A percentile compares a stretch with the other conserved stretches of the same genome.
These are phyloP conservation scores for Jamesozyma jinghongensis DNA, from an alignment of 805 yeast species.

Conservation along the genomic window DNA sequence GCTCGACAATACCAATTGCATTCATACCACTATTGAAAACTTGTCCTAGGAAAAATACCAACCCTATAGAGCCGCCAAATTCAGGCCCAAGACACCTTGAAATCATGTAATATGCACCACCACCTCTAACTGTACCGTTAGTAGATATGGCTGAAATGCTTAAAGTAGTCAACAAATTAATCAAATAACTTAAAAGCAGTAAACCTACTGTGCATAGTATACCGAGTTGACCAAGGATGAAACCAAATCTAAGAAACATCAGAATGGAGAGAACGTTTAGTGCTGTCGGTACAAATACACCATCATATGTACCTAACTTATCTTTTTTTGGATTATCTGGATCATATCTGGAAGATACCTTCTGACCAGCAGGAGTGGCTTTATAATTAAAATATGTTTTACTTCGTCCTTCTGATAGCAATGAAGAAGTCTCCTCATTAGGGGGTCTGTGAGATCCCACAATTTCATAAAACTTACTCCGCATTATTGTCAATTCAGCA, in stretches of 20 bases:
- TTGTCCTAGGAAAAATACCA: constrained; percentile 91
- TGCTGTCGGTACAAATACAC: constrained; percentile 90
- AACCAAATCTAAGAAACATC: constrained; percentile 93
- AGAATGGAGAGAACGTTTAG: constrained; percentile 86
- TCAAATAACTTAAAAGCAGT: constrained; percentile 62
- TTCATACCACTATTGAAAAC: constrained; percentile 85
- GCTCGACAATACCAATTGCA: constrained; percentile 93
- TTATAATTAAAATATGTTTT: constrained; percentile 27
- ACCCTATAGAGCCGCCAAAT: constrained; percentile 95
- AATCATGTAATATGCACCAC: constrained; percentile 98
- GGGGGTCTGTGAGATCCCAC: constrained; percentile 29
- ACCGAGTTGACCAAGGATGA: constrained; percentile 92
- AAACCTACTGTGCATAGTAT: constrained; percentile 64
- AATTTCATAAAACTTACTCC: constrained; percentile 27
- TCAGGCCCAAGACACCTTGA: constrained; percentile 94
- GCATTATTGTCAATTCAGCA: constrained; percentile 8
- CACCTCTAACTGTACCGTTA: constrained; percentile 94
- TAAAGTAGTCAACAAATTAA: constrained; percentile 76
- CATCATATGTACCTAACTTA: constrained; percentile 74
- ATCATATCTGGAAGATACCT: constrained; percentile 25
- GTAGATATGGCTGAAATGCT: constrained; percentile 95
- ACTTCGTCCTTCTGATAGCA: constrained; percentile 16
- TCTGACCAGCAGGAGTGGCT: constrained; percentile 18
- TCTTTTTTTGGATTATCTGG: constrained; percentile 26
- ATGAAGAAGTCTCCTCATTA: constrained; percentile 18